Conservation (phyloP, 73 alveolate genomes). For the Durusdinium trenchii region DNA sequence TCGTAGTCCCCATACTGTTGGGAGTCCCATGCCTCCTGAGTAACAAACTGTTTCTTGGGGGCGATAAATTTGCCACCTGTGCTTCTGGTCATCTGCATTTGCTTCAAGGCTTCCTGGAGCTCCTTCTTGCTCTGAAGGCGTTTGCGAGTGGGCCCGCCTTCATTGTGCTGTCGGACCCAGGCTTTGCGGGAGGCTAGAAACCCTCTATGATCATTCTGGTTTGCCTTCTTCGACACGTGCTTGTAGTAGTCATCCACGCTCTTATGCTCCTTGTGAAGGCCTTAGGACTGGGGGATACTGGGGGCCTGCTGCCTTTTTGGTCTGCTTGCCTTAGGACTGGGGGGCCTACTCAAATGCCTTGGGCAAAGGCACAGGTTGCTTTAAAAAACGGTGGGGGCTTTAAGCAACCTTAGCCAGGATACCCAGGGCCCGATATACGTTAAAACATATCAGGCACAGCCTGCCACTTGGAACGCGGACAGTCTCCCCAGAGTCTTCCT, state of each 20-base stretch:
- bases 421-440: slow-evolving; percentile 46
- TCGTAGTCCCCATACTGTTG: background rate
- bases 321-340: too few species aligned
- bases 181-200: background rate
- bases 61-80: background rate
- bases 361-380: too few species aligned
- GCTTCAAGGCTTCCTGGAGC: background rate
- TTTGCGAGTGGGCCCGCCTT: background rate
- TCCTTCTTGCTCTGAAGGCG: slow-evolving; percentile 16
- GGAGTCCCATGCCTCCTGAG: background rate
- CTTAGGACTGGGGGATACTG: background rate
- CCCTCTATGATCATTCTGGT: background rate
- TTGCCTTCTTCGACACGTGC: background rate
- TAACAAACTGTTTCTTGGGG: slow-evolving; percentile 5
- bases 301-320: too few species aligned
- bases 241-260: background rate
- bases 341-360: too few species aligned
- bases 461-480: slow-evolving; percentile 32
- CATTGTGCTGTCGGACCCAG: background rate
- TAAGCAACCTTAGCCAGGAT: background rate
- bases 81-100: background rate
- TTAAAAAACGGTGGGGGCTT: background rate
- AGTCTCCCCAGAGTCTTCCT: background rate
- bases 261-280: slow-evolving; percentile 14
- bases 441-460: slow-evolving; percentile 8